Base-by-base conservation (phyloP, 2,329 filamentous ascomycete species). In the Beauveria australis region DNA sequence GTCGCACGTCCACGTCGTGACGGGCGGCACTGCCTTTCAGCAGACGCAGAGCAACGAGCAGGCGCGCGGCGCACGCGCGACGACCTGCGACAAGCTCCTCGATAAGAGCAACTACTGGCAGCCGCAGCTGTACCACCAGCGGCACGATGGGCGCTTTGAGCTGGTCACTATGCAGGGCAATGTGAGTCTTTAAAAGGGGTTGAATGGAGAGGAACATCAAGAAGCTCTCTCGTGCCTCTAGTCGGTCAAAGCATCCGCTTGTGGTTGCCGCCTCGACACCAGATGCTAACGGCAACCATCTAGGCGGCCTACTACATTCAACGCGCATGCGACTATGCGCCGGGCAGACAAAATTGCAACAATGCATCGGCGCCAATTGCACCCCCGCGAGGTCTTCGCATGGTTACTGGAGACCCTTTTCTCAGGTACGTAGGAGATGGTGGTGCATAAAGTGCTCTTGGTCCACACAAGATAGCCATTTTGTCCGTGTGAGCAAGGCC, bases 51-150 rank as follows among this genome's bases (percentile, higher is more conserved):
- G 73, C 59, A 86, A 81, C 67, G 73, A 76, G 9, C 73, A 78
- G 41, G 80, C 81, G n/a, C 74, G 76, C 60, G 70, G 70, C 26
- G 81, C 83, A 1, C 78, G 78, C 12, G 89, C 87, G 71, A 86
- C 86, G 1, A 86, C 86, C 4, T 89, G 87, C 71, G 77, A 78
- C 40, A 84, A 86, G 60, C 76, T 78, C 30, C 74, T 82, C 63
- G 86, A 89, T 69, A 74, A 82, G 61, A 87, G 81, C 60, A 87
- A 84, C 67, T 89, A 90, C 73, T 89, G 87, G 87, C 83, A 82
- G 18, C 86, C 87, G 0, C 77, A 78, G 63, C 73, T 89, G 1
- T 75, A 72, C 64, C 76, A 76, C 61, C 72, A 80, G 62, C 77
- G 79, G 49, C 68, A 78, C 48, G 81, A 86, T 67, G 84, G 85